A percentile compares a stretch with the other conserved stretches of the same genome.
Evolutionary conservation across 208 protist species (phyloP).

Genomic region (Trypanosoma platydactyli): DNA sequence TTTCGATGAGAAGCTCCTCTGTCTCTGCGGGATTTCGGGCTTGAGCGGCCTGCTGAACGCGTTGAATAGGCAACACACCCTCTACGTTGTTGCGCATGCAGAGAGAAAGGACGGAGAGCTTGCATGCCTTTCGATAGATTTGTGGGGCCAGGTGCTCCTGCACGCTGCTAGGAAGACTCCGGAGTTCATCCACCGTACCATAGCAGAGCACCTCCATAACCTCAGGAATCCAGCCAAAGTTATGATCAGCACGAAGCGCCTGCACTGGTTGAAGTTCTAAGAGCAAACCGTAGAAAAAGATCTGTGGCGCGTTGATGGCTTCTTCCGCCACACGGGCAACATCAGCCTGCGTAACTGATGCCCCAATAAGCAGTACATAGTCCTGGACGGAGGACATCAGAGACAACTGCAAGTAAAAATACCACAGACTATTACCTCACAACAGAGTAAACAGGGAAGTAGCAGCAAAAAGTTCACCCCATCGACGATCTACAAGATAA

Average conservation of each 20-base stretch:
- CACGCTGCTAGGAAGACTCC: slow-evolving; percentile 2
- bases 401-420: too few species aligned
- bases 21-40: slow-evolving; percentile 22
- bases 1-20: slow-evolving; percentile 47
- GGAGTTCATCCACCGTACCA: slow-evolving; percentile 30
- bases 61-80: slow-evolving; percentile 31
- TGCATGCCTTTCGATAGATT: slow-evolving; percentile 33
- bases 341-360: slow-evolving; percentile 3
- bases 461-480: not conserved
- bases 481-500: not conserved
- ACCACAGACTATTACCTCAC: not conserved
- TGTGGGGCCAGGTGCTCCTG: slow-evolving; percentile 6
- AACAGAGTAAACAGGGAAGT: slow-evolving; percentile 6
- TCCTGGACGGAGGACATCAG: slow-evolving; percentile 19
- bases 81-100: slow-evolving; percentile 21
- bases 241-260: slow-evolving; percentile 12
- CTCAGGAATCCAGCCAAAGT: slow-evolving; percentile 25
- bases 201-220: slow-evolving; percentile 36
- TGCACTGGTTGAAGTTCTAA: slow-evolving; percentile 20
- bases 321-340: slow-evolving; percentile 20
- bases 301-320: slow-evolving; percentile 31
- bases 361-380: slow-evolving; percentile 21
- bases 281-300: slow-evolving; percentile 58
- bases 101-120: slow-evolving; percentile 45
- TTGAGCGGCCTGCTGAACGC: slow-evolving; percentile 28